Conservation (phyloP, 192 early-diverging fungal genomes). For the Spizellomyces punctatus region DNA sequence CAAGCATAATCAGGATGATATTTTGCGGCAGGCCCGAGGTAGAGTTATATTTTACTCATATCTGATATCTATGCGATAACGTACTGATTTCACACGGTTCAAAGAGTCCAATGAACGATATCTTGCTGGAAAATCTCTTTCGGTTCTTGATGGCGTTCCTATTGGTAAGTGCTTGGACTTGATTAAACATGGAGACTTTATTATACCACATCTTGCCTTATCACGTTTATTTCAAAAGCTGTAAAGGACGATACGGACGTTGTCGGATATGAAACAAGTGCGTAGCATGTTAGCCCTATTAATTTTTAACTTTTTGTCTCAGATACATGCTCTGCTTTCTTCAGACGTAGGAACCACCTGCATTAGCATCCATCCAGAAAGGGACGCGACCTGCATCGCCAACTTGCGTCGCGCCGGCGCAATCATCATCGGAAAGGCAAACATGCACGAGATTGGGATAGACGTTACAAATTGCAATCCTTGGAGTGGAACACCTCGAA, state of each 20-base stretch:
- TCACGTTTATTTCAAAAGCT: constrained; percentile 4
- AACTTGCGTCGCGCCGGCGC: constrained; percentile 61
- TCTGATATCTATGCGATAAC: no score
- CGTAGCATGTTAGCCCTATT: background rate
- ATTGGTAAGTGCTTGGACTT: constrained; percentile 34
- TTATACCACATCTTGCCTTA: no score
- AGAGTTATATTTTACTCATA: background rate
- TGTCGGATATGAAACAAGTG: constrained; percentile 45
- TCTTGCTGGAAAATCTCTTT: constrained; percentile 43
- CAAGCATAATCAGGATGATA: constrained; percentile 19
- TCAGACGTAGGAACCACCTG: constrained; percentile 62
- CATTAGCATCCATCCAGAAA: constrained; percentile 53
- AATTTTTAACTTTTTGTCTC: background rate
- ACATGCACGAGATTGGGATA: constrained; percentile 76
- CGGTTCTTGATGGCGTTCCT: constrained; percentile 74
- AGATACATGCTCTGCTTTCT: background rate
- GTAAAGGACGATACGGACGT: constrained; percentile 76
- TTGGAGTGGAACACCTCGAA: constrained; percentile 57
- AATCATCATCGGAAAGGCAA: constrained; percentile 67
- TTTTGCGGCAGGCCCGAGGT: constrained; percentile 21
- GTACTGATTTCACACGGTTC: background rate
- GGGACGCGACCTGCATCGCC: constrained; percentile 55
- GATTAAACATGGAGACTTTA: no score
- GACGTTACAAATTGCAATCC: constrained; percentile 70
- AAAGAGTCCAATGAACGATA: constrained; percentile 62